These are phyloP conservation scores for Saccharomycopsis hybrid DNA, from an alignment of 1,139 yeast species.

Conservation along the genomic window DNA sequence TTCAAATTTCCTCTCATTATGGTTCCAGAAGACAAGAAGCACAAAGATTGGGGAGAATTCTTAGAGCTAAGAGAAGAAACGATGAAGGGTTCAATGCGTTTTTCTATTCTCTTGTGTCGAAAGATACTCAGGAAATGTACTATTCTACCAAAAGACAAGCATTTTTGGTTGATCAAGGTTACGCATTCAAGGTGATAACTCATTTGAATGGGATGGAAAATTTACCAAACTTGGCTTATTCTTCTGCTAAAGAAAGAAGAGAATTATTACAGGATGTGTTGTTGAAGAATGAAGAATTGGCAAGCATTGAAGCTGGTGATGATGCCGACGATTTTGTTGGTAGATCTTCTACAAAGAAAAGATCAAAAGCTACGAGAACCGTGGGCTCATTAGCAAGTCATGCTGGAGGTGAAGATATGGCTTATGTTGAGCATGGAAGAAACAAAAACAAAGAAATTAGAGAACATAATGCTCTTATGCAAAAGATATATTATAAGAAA, in stretches of 20 bases:
- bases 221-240: constrained; percentile 84
- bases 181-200: constrained; percentile 96
- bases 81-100: constrained; percentile 99
- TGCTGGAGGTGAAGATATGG: constrained; percentile 99
- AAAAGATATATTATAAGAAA: constrained; percentile 69
- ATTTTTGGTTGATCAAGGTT: constrained; percentile 96
- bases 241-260: constrained; percentile 84
- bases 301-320: constrained; percentile 28
- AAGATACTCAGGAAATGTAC: constrained; percentile 98
- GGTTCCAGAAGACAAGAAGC: constrained; percentile 99
- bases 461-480: constrained; percentile 71
- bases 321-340: constrained; percentile 2
- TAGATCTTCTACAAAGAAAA: constrained; percentile 41
- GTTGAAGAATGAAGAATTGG: constrained; percentile 93
- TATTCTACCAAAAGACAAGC: constrained; percentile 98
- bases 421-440: constrained; percentile 85
- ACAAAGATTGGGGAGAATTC: constrained; percentile 89
- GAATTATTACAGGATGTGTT: constrained; percentile 89
- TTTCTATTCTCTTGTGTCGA: constrained; percentile 90
- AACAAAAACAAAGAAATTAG: constrained; percentile 81
- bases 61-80: constrained; percentile 95
- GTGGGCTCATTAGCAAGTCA: constrained; percentile 59
- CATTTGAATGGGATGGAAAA: constrained; percentile 97
- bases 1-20: constrained; percentile 95
- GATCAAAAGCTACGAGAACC: neutral